Evolutionary conservation across 495 filamentous ascomycete genomes (phyloP).

Genomic region (Neurospora tetraspora): DNA sequence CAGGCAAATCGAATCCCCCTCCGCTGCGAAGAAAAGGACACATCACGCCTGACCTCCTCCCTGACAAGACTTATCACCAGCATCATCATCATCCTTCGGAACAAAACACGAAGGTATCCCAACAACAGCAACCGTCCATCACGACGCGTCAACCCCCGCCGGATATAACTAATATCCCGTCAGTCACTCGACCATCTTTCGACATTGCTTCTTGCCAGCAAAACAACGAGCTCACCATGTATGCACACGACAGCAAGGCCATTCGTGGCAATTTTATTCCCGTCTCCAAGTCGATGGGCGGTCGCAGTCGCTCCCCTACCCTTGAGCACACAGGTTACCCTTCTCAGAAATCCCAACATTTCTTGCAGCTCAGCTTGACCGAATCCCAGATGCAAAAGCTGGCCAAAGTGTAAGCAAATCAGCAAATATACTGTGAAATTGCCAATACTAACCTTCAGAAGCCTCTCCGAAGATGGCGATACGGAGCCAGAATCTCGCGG

Average conservation of each 20-base stretch:
- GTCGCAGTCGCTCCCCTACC: constrained; percentile 5
- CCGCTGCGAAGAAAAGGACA: not conserved
- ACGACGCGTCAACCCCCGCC: not conserved
- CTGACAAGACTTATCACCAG: not conserved
- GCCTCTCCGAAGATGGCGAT: constrained; percentile 7
- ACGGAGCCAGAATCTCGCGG: not conserved
- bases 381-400: constrained; percentile 18
- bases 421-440: too few species aligned
- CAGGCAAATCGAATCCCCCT: not conserved
- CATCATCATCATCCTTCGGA: not conserved
- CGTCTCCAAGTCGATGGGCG: constrained; percentile 5
- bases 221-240: not conserved
- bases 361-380: constrained; percentile 18
- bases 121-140: not conserved
- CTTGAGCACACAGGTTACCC: not conserved
- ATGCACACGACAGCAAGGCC: constrained; percentile 1
- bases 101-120: not conserved
- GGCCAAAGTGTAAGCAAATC: constrained; percentile 14
- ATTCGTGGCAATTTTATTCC: constrained; percentile 20
- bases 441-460: not conserved
- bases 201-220: not conserved
- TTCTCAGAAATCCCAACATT: not conserved
- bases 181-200: not conserved
- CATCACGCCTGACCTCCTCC: not conserved
- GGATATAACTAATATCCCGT: not conserved